A percentile compares a stretch with the other conserved stretches of the same genome.
These are phyloP conservation scores for Oenanthe sinensis DNA, from an alignment of 129 eudicot species.

Conservation along the genomic window DNA sequence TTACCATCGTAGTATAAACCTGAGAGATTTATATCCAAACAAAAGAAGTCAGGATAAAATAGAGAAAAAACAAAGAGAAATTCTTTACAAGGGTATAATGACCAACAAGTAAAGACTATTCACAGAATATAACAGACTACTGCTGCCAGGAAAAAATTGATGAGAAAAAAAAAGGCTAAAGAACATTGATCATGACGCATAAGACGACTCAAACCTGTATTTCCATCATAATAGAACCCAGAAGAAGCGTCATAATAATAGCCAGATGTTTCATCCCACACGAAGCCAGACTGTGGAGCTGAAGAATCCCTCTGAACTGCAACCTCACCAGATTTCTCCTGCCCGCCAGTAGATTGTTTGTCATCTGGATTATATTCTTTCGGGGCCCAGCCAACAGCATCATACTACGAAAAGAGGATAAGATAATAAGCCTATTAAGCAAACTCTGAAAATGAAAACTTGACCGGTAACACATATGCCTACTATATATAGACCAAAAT, in stretches of 20 bases:
- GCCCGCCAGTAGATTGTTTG: slow-evolving; percentile 50
- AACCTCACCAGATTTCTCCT: slow-evolving; percentile 43
- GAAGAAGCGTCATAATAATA: slow-evolving; percentile 94
- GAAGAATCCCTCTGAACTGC: slow-evolving; percentile 41
- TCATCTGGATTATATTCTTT: slow-evolving; percentile 95
- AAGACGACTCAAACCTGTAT: slow-evolving; percentile 47
- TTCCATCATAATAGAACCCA: slow-evolving; percentile 94
- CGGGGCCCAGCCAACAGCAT: slow-evolving; percentile 97
- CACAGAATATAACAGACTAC: neutral
- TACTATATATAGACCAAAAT: neutral
- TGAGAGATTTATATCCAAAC: slow-evolving; percentile 17
- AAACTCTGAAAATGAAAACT: neutral
- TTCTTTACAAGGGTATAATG: neutral
- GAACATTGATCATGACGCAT: neutral
- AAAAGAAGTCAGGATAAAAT: neutral
- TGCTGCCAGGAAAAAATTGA: neutral
- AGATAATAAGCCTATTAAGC: neutral
- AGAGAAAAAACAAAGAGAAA: neutral
- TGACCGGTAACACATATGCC: neutral
- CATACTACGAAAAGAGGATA: slow-evolving; percentile 44
- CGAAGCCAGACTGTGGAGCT: slow-evolving; percentile 86
- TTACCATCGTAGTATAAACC: slow-evolving; percentile 96
- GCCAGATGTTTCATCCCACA: slow-evolving; percentile 99
- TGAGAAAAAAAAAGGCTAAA: neutral
- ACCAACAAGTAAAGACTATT: neutral